phyloP scores from a whole-genome alignment of 179 eudicot species.

The Corrigiola litoralis region DNA sequence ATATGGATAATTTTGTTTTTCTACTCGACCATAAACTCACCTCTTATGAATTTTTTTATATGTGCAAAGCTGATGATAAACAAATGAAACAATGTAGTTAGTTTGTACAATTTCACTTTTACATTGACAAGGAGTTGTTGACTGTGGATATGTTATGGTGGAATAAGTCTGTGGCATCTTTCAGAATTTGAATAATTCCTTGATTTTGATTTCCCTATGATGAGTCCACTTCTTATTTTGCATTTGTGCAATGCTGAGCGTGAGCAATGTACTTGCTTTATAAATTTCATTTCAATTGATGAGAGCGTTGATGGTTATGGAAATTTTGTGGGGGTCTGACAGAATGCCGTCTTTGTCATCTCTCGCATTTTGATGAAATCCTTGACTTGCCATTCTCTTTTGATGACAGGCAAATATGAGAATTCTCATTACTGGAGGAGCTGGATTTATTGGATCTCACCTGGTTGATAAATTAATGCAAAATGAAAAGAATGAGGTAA shows the following conservation, averaged over 20 bases:
- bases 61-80: too few species aligned
- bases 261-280: slow-evolving; percentile 8
- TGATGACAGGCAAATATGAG: slow-evolving; percentile 86
- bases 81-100: too few species aligned
- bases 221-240: neutral
- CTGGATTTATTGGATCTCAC: slow-evolving; percentile 98
- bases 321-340: slow-evolving; percentile 1
- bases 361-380: slow-evolving; percentile 3
- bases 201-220: too few species aligned
- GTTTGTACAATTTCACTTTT: too few species aligned
- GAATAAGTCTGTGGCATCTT: too few species aligned
- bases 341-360: neutral
- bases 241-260: slow-evolving; percentile 21
- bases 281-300: slow-evolving; percentile 2
- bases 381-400: slow-evolving; percentile 5
- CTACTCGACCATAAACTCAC: too few species aligned
- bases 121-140: too few species aligned
- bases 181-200: too few species aligned
- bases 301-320: slow-evolving; percentile 2
- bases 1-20: neutral
- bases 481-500: slow-evolving; percentile 95
- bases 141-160: too few species aligned
- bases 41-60: too few species aligned
- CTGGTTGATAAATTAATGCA: slow-evolving; percentile 82
- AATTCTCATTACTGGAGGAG: slow-evolving; percentile 91